Evolutionary conservation across 2,329 filamentous ascomycete genomes (phyloP).

Genomic region (Monosporascus sp.): DNA sequence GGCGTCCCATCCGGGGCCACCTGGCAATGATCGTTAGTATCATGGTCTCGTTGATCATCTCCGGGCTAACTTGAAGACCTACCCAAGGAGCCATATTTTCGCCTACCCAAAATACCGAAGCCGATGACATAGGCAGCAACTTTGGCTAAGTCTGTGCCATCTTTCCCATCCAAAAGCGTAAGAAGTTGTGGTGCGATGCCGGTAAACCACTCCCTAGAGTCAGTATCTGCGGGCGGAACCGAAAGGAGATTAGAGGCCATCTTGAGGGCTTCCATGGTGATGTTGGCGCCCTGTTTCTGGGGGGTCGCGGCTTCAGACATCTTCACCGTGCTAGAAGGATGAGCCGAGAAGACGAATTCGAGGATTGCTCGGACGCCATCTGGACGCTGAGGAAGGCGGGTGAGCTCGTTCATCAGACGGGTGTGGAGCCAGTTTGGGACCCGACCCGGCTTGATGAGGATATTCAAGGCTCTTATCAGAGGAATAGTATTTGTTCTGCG

Average conservation of each 20-base stretch:
- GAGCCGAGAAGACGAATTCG: conserved; percentile 66
- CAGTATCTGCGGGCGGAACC: conserved; percentile 49
- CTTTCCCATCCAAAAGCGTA: conserved; percentile 53
- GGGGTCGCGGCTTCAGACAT: conserved; percentile 34
- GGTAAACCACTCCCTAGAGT: conserved; percentile 53
- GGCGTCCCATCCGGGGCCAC: conserved; percentile 54
- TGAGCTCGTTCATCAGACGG: conserved; percentile 51
- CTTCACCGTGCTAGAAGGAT: conserved; percentile 45
- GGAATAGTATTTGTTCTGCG: conserved; percentile 39
- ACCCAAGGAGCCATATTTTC: conserved; percentile 58
- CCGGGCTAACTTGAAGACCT: conserved; percentile 16
- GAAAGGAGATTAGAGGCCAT: conserved; percentile 58
- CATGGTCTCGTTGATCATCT: conserved; percentile 2
- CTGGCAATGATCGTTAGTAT: conserved; percentile 25
- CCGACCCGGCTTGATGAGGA: conserved; percentile 55
- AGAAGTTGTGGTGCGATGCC: conserved; percentile 57
- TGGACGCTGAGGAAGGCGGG: conserved; percentile 53
- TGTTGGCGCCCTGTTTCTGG: conserved; percentile 54
- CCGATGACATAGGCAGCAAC: conserved; percentile 58
- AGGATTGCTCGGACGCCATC: conserved; percentile 62
- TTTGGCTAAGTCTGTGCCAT: conserved; percentile 52
- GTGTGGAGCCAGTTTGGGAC: conserved; percentile 56
- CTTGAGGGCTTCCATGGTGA: conserved; percentile 63
- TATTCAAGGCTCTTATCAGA: conserved; percentile 57
- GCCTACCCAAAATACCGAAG: conserved; percentile 61